Evolutionary conservation across 2,329 filamentous ascomycete species (phyloP).

Genomic region (Venturiaceae sp.): DNA sequence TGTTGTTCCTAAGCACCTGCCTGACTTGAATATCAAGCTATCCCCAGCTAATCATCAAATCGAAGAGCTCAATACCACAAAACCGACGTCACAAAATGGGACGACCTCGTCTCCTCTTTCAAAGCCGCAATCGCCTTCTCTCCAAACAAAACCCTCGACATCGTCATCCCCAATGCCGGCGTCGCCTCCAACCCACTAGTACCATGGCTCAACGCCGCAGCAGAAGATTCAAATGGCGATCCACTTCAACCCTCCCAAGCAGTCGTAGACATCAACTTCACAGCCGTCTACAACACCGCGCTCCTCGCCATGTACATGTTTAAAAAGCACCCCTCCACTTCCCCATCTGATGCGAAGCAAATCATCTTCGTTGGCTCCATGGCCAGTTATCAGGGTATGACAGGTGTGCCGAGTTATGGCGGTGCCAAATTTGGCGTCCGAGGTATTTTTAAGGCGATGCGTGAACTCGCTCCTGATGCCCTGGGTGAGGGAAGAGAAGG

Average conservation of each 20-base stretch:
- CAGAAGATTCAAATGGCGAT: not conserved
- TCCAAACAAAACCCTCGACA: slow-evolving; percentile 17
- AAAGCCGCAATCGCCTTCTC: slow-evolving; percentile 19
- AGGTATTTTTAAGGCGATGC: slow-evolving; percentile 16
- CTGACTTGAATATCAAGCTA: not conserved
- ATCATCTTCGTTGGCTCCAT: slow-evolving; percentile 17
- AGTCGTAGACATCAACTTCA: slow-evolving; percentile 12
- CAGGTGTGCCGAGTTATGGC: slow-evolving; percentile 16
- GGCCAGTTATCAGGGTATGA: slow-evolving; percentile 17
- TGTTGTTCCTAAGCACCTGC: not conserved
- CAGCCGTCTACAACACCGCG: slow-evolving; percentile 13
- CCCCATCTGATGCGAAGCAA: slow-evolving; percentile 5
- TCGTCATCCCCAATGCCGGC: slow-evolving; percentile 23
- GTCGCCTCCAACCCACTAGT: slow-evolving; percentile 7
- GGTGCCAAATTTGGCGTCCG: slow-evolving; percentile 20
- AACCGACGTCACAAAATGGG: slow-evolving; percentile 21
- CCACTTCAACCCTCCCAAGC: slow-evolving; percentile 16
- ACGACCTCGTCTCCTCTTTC: slow-evolving; percentile 20
- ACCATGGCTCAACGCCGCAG: not conserved
- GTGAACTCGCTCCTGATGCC: not conserved
- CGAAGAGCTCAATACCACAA: slow-evolving; percentile 18
- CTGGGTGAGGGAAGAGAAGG: not conserved
- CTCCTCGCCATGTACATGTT: slow-evolving; percentile 22
- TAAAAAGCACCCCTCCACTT: slow-evolving; percentile 2
- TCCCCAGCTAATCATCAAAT: not conserved